Evolutionary conservation across 2,329 filamentous ascomycete genomes (phyloP).

Genomic region (Chaetomium olivaceum): DNA sequence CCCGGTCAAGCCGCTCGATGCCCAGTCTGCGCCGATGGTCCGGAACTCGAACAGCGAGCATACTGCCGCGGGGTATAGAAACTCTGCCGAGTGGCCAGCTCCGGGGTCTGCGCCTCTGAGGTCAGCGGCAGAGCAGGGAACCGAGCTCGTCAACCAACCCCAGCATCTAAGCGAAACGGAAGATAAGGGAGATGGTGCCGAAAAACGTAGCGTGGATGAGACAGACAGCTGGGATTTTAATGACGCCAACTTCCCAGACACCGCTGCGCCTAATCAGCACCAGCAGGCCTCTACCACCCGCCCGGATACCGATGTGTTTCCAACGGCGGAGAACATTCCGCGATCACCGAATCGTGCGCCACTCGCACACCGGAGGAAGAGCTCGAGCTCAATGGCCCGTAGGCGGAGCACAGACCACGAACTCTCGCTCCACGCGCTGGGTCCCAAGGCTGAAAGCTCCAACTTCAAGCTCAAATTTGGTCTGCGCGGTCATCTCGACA

Average conservation of each 20-base stretch:
- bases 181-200: constrained; percentile 45
- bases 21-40: constrained; percentile 53
- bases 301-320: constrained; percentile 86
- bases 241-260: constrained; percentile 67
- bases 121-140: constrained; percentile 28
- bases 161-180: constrained; percentile 44
- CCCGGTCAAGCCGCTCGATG: constrained; percentile 40
- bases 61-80: constrained; percentile 45
- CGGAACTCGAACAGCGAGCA: constrained; percentile 52
- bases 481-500: constrained; percentile 87
- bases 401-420: constrained; percentile 70
- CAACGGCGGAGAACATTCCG: constrained; percentile 73
- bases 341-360: constrained; percentile 76
- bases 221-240: constrained; percentile 92
- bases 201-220: constrained; percentile 54
- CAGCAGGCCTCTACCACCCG: constrained; percentile 58
- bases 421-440: constrained; percentile 50
- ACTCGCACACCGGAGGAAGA: constrained; percentile 74
- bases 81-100: constrained; percentile 38
- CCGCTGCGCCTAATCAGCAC: constrained; percentile 47
- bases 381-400: constrained; percentile 75
- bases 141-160: constrained; percentile 42
- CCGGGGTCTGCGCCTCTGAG: constrained; percentile 33
- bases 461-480: constrained; percentile 94
- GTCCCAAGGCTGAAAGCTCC: constrained; percentile 65